Base-by-base conservation (phyloP, 352 stramenopile genomes). In the Phytophthora capsici region DNA sequence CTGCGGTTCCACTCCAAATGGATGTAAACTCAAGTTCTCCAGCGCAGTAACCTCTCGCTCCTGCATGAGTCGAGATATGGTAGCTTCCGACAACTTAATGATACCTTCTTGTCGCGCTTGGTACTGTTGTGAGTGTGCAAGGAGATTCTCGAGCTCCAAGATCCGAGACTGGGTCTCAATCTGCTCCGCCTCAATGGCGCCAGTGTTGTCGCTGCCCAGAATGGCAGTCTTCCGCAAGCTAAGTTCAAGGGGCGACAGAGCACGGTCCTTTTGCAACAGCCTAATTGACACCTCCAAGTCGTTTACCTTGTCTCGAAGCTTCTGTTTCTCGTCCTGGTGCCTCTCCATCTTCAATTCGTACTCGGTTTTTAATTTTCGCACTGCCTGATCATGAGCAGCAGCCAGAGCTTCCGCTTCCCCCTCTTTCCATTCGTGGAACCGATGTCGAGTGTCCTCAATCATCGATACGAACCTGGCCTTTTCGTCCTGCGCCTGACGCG, bases 271-370 rank as follows among this genome's bases (percentile, higher is more conserved):
- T 44, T 90, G 82, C 67, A 90, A 69, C 0, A 90, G 49, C 19
- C 79, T 75, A 14, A 89, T 62, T 8, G 82, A 86, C 5, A 90
- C 84, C 38, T 90, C 84, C 10, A 92, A 67, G 47, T 92, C 84
- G 43, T 89, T 85, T 9, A 90, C 81, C 44, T 90, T 90, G 4
- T 90, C 83, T 1, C 83, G 79, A 1, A 92, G 52, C 52, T 92
- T 92, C 28, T 90, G 71, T 43, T 89, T 92, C 45, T 92, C 84
- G 25, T 90, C 78, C 50, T 88, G 84, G 40, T 90, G 84, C 8
- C 80, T 68, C 4, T 77, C 74, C 43, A 90, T 76, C 51, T 90
- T 89, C 19, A 90, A 49, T 20, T 90, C 84, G 40, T 86, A 89
- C 54, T 89, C 84, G 0, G 82, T 84, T 43, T 76, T 84, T 9